A percentile compares a stretch with the other conserved stretches of the same genome.
Evolutionary conservation across 2,329 filamentous ascomycete genomes (phyloP).

Genomic region (Fonsecaea nubica): DNA sequence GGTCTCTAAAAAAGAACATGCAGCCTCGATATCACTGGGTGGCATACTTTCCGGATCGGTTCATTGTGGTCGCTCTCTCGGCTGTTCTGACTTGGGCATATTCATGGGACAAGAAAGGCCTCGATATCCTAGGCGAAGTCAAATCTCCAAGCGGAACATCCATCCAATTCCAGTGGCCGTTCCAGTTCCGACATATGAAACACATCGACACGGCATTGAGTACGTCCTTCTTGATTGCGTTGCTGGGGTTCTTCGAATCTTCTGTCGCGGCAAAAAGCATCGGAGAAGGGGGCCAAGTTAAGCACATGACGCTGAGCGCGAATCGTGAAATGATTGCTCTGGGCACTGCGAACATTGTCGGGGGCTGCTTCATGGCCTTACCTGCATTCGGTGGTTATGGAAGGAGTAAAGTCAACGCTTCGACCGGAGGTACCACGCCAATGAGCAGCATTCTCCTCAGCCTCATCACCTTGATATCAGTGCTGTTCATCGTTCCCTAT

Average conservation of each 20-base stretch:
- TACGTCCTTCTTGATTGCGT: slow-evolving; percentile 88
- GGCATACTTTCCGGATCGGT: slow-evolving; percentile 90
- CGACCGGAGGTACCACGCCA: slow-evolving; percentile 87
- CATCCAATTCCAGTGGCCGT: slow-evolving; percentile 87
- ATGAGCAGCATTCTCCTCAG: slow-evolving; percentile 92
- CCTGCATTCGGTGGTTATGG: slow-evolving; percentile 97
- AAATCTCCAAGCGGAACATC: slow-evolving; percentile 67
- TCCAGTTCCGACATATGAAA: slow-evolving; percentile 74
- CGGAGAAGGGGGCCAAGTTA: slow-evolving; percentile 69
- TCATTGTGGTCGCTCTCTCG: slow-evolving; percentile 84
- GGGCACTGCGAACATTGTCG: slow-evolving; percentile 87
- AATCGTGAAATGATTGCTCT: slow-evolving; percentile 94
- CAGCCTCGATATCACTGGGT: slow-evolving; percentile 80
- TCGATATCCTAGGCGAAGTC: slow-evolving; percentile 83
- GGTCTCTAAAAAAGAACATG: slow-evolving; percentile 79
- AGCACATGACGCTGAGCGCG: slow-evolving; percentile 81
- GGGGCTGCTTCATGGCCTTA: slow-evolving; percentile 88
- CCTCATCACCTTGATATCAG: slow-evolving; percentile 78
- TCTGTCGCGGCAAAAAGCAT: slow-evolving; percentile 94
- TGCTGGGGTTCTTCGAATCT: slow-evolving; percentile 98
- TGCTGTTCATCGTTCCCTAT: slow-evolving; percentile 83
- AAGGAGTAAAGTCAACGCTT: slow-evolving; percentile 91
- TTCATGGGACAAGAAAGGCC: slow-evolving; percentile 77
- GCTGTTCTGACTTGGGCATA: slow-evolving; percentile 78
- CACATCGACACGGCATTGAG: slow-evolving; percentile 86